Percentiles rank a stretch among this genome's conserved stretches.
Conservation (phyloP, 2,329 filamentous ascomycete genomes). For the Cercospora zeina region DNA sequence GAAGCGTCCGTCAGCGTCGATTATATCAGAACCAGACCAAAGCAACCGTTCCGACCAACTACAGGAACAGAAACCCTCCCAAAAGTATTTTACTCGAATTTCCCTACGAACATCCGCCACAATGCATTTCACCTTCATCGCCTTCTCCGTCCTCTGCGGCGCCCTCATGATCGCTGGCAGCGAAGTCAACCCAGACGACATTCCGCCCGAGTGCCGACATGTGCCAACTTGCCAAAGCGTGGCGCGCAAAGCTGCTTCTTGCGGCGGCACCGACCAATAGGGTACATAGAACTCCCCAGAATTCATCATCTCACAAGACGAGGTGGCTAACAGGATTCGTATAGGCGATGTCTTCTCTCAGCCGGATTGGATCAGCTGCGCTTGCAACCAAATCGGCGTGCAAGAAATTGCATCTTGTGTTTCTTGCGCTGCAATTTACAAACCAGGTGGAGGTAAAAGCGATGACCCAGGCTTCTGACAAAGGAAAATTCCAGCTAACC, state of each 20-base stretch:
- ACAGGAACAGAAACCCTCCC: not conserved
- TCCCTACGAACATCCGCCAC: not conserved
- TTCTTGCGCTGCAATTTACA: not conserved
- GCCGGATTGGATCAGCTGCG: not conserved
- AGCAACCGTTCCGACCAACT: not conserved
- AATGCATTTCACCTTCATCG: constrained; percentile 6
- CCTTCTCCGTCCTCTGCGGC: constrained; percentile 6
- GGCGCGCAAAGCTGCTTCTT: not conserved
- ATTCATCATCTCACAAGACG: too few species aligned
- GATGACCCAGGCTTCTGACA: not conserved
- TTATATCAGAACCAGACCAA: not conserved
- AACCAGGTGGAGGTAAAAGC: constrained; percentile 8
- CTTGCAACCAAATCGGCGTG: not conserved
- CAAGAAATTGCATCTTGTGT: not conserved
- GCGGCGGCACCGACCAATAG: not conserved
- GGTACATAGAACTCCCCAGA: not conserved
- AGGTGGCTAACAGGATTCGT: not conserved
- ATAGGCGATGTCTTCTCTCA: constrained; percentile 9
- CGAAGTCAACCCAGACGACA: constrained; percentile 11
- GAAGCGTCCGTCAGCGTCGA: not conserved
- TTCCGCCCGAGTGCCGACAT: not conserved
- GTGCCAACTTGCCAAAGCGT: not conserved
- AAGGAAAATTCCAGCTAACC: not conserved
- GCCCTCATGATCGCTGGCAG: not conserved
- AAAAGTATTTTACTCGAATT: not conserved